A percentile compares a stretch with the other conserved stretches of the same genome.
Conservation (phyloP, 2,329 filamentous ascomycete genomes). For the Aspergillus fumigatus region DNA sequence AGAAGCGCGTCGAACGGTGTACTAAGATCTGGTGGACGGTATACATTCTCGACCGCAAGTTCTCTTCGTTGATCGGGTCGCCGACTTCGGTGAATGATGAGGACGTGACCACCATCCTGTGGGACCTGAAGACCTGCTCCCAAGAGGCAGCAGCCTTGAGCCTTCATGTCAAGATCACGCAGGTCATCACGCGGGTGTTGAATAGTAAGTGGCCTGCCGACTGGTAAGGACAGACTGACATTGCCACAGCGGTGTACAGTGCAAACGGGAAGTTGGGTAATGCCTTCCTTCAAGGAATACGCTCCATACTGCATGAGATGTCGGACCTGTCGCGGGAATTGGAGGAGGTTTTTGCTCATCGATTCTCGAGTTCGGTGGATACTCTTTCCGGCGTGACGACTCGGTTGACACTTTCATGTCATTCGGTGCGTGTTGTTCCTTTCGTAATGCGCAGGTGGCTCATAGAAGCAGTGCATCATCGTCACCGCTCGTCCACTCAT, state of each 20-base stretch:
- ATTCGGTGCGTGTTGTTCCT: slow-evolving; percentile 22
- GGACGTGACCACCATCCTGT: slow-evolving; percentile 43
- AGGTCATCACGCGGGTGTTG: slow-evolving; percentile 35
- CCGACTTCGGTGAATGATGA: slow-evolving; percentile 49
- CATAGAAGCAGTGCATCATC: slow-evolving; percentile 19
- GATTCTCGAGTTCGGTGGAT: slow-evolving; percentile 31
- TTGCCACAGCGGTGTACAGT: slow-evolving; percentile 32
- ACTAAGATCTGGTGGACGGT: slow-evolving; percentile 55
- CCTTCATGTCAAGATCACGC: slow-evolving; percentile 40
- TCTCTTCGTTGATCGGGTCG: slow-evolving; percentile 51
- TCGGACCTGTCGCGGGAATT: slow-evolving; percentile 31
- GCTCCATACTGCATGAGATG: slow-evolving; percentile 31
- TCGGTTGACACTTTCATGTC: slow-evolving; percentile 27
- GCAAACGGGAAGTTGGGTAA: slow-evolving; percentile 23
- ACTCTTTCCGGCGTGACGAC: slow-evolving; percentile 35
- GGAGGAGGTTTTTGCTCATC: slow-evolving; percentile 30
- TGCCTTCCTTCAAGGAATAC: slow-evolving; percentile 27
- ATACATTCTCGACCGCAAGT: slow-evolving; percentile 51
- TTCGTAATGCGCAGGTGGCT: background rate
- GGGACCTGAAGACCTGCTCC: slow-evolving; percentile 34
- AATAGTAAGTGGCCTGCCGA: slow-evolving; percentile 26
- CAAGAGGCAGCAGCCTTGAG: slow-evolving; percentile 33
- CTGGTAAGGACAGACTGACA: background rate
- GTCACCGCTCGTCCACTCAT: slow-evolving; percentile 22
- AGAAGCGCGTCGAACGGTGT: slow-evolving; percentile 44